These are phyloP conservation scores for Aspergillus floridensis DNA, from an alignment of 2,329 filamentous ascomycete genomes.

Conservation along the genomic window DNA sequence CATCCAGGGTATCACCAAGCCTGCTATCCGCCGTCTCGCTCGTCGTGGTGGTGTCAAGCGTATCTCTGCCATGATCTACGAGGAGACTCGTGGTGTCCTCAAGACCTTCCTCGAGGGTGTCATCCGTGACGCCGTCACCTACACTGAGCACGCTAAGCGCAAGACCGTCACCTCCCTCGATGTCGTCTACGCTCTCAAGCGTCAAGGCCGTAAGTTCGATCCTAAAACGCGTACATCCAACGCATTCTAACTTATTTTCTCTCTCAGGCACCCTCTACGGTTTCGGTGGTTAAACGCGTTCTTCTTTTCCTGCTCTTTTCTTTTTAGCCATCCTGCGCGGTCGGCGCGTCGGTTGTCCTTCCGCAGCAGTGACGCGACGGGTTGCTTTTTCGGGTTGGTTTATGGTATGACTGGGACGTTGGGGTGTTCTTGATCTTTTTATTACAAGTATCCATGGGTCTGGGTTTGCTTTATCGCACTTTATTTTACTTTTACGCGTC, in stretches of 20 bases:
- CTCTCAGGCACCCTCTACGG: slow-evolving; percentile 69
- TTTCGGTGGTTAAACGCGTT: slow-evolving; percentile 73
- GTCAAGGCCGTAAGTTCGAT: slow-evolving; percentile 53
- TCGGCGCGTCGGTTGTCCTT: slow-evolving; percentile 31
- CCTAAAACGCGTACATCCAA: slow-evolving; percentile 1
- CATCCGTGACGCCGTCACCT: slow-evolving; percentile 76
- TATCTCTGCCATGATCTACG: slow-evolving; percentile 95
- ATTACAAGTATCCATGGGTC: slow-evolving; percentile 40
- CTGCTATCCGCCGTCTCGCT: slow-evolving; percentile 95
- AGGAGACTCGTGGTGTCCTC: slow-evolving; percentile 77
- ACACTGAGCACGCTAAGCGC: slow-evolving; percentile 80
- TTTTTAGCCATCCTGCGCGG: slow-evolving; percentile 33
- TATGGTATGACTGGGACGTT: slow-evolving; percentile 46
- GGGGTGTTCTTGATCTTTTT: slow-evolving; percentile 44
- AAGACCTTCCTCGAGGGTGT: slow-evolving; percentile 82
- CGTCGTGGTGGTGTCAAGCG: slow-evolving; percentile 99
- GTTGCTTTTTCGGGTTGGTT: slow-evolving; percentile 42
- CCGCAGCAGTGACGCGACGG: slow-evolving; percentile 33
- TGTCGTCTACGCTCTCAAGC: slow-evolving; percentile 63
- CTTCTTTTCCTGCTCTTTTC: slow-evolving; percentile 28
- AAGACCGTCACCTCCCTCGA: slow-evolving; percentile 56
- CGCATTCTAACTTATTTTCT: slow-evolving; percentile 19
- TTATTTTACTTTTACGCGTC: slow-evolving; percentile 39
- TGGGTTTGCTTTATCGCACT: slow-evolving; percentile 42
- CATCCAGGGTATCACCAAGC: slow-evolving; percentile 99